Conservation (phyloP, 139 green algal species). For the Chlamydomonas applanata region DNA sequence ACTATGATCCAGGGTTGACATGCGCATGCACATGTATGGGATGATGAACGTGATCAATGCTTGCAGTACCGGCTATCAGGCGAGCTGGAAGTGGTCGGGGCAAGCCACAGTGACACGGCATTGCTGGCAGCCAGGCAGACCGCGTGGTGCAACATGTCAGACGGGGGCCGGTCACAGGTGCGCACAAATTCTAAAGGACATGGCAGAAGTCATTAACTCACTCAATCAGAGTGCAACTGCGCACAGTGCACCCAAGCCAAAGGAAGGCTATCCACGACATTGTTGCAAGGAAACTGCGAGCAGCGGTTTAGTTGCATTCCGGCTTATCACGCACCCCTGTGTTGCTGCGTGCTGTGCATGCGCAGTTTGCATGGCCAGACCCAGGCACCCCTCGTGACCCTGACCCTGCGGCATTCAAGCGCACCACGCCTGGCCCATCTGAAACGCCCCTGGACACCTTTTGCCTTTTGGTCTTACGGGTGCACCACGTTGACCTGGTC, state of each 20-base stretch:
- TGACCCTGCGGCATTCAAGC: not conserved
- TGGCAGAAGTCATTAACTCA: too few species aligned
- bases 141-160: constrained; percentile 34
- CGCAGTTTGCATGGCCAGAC: not conserved
- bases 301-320: too few species aligned
- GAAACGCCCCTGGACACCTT: constrained; percentile 23
- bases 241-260: too few species aligned
- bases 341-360: not conserved
- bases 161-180: constrained; percentile 11
- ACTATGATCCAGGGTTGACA: not conserved
- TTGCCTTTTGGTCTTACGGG: constrained; percentile 35
- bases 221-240: too few species aligned
- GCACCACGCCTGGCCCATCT: constrained; percentile 13
- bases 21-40: too few species aligned
- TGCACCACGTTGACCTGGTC: constrained; percentile 25
- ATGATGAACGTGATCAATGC: too few species aligned
- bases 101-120: not conserved
- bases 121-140: constrained; percentile 24
- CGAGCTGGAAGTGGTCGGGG: not conserved
- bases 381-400: not conserved
- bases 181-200: too few species aligned
- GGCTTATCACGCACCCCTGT: not conserved
- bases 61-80: not conserved
- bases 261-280: too few species aligned
- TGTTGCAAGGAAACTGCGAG: too few species aligned